Base-by-base conservation (phyloP, 169 alveolate species). In the Miamiensis avidus region DNA sequence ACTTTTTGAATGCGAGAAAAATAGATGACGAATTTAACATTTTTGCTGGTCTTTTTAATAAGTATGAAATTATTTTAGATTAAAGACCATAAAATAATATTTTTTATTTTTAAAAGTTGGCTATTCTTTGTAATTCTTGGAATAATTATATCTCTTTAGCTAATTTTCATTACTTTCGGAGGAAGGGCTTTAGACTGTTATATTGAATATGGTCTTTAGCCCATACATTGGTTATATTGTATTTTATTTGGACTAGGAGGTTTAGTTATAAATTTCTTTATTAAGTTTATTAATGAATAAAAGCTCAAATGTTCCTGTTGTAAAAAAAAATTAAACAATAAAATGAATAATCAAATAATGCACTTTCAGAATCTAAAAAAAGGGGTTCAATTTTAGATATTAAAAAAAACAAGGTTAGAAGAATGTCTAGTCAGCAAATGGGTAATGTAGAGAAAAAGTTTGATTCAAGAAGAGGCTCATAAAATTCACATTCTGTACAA, bases 1-100 rank as follows among this genome's bases (percentile, higher is more conserved):
- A 95, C 82, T 90, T 91, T 72, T 83, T 95, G 29, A 93, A 92
- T 90, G 84, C 95, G 4, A 91, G 98, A 85, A 95, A 95, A 88
- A 84, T 94, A 31, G 65, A 92, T 49, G 90, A 86, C 81, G 90
- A 86, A 75, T 64, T 81, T 31, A 86, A 86, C 25, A 81, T 86
- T 1, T 86, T 86, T 75, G 0, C 64, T 29, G 26, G 65, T 15
- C 34, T 79, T 27, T 29, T 65, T 0, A 79, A 74, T 74, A 79
- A 79, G 84, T 79, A 79, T n/a, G n/a, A n/a, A n/a, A n/a, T n/a
- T n/a, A n/a, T 34, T 6, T 77, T 31, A 32, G 11, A 27, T 31
- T 26, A 27, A 27, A 25, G 31, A 1, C n/a, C 15, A 25, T 32
- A 32, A 81, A 72, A 75, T 34, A 64, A 31, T 74, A n/a, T 65